phyloP scores from a whole-genome alignment of 176 grass and related monocot genomes.

The Dendrocalamus sinicus region DNA sequence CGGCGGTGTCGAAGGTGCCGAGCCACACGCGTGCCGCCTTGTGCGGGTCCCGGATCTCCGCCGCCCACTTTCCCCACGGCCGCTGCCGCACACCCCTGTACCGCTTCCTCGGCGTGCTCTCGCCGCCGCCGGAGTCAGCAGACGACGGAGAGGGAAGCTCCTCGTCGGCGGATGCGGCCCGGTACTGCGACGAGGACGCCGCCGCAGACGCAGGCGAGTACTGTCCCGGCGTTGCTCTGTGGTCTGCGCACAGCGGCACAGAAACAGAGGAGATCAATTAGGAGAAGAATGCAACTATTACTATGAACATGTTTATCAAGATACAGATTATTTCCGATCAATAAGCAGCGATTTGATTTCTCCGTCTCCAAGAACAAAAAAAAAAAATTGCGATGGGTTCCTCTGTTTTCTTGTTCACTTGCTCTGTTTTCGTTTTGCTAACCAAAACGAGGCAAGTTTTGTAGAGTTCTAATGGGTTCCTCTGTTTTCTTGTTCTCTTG shows the following conservation, averaged over 20 bases:
- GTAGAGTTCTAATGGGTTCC: too few relatives aligned
- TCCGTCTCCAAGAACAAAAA: too few relatives aligned
- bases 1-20: slow-evolving; percentile 82
- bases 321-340: neutral
- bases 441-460: too few relatives aligned
- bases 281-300: neutral
- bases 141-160: slow-evolving; percentile 35
- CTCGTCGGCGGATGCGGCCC: neutral
- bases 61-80: slow-evolving; percentile 96
- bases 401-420: too few relatives aligned
- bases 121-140: neutral
- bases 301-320: neutral
- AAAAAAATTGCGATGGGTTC: too few relatives aligned
- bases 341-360: too few relatives aligned
- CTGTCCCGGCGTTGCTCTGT: neutral
- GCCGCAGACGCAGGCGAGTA: neutral
- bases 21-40: slow-evolving; percentile 92
- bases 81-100: slow-evolving; percentile 82
- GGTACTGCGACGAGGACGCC: neutral
- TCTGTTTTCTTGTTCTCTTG: too few relatives aligned
- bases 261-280: neutral
- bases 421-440: too few relatives aligned
- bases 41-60: slow-evolving; percentile 84
- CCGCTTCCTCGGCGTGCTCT: slow-evolving; percentile 52
- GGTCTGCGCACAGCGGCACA: neutral